Percentiles rank a stretch among this genome's conserved stretches.
Conservation (phyloP, 805 yeast species). For the Sugiyamaella valdiviana region DNA sequence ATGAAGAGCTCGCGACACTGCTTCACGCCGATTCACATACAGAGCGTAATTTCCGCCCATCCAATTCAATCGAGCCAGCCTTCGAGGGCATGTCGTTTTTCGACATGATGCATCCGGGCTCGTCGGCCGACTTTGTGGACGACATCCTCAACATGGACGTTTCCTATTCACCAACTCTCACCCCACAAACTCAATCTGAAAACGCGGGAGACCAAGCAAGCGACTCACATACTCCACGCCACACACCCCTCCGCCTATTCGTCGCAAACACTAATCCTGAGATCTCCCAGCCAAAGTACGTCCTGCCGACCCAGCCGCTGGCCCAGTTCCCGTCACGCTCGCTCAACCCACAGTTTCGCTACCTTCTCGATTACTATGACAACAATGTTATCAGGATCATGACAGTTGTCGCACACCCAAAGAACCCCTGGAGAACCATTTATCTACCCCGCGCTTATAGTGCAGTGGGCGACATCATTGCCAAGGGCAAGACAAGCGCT, state of each 20-base stretch:
- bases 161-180: background rate
- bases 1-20: slow-evolving; percentile 16
- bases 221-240: background rate
- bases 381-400: slow-evolving; percentile 72
- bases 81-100: background rate
- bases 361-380: slow-evolving; percentile 63
- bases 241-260: background rate
- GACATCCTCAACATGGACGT: background rate
- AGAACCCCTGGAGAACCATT: slow-evolving; percentile 84
- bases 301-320: background rate
- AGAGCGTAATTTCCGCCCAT: background rate
- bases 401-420: slow-evolving; percentile 64
- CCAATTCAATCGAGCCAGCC: background rate
- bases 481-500: slow-evolving; percentile 65
- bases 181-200: background rate
- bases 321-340: background rate
- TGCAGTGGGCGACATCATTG: slow-evolving; percentile 76
- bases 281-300: background rate
- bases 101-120: background rate
- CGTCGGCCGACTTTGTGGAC: background rate
- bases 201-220: background rate
- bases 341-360: slow-evolving; percentile 32
- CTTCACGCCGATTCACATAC: slow-evolving; percentile 11
- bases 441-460: slow-evolving; percentile 75
- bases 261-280: background rate